Percentiles rank a stretch among this genome's conserved stretches.
phyloP scores from a whole-genome alignment of 1,284 basidiomycete species.

The Trichosporon sp. region DNA sequence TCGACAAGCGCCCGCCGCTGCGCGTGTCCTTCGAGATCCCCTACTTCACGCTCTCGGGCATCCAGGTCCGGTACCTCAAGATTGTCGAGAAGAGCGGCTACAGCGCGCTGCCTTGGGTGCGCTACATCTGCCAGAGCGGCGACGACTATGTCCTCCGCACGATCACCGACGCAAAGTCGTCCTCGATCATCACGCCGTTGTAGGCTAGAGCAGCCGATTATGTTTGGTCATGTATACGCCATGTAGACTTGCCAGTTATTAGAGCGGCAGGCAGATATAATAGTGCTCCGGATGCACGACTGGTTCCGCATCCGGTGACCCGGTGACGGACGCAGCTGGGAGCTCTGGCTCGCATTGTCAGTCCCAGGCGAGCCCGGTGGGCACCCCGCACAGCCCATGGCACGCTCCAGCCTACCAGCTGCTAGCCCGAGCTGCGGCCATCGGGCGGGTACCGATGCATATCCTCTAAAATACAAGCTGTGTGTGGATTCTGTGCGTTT shows the following conservation, averaged over 20 bases:
- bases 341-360: too few relatives aligned
- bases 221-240: constrained; percentile 3
- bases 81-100: constrained; percentile 98
- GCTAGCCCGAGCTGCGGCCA: neutral
- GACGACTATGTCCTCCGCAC: constrained; percentile 70
- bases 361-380: too few relatives aligned
- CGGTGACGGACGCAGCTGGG: too few relatives aligned
- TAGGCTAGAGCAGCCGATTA: constrained; percentile 16
- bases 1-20: constrained; percentile 59
- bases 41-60: constrained; percentile 94
- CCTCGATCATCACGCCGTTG: constrained; percentile 44
- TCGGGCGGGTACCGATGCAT: neutral
- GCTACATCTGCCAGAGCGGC: constrained; percentile 81
- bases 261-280: neutral
- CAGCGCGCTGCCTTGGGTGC: constrained; percentile 56
- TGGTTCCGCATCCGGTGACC: too few relatives aligned
- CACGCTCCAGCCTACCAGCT: too few relatives aligned
- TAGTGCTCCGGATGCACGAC: too few relatives aligned
- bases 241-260: neutral
- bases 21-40: constrained; percentile 58
- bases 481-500: neutral
- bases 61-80: constrained; percentile 83
- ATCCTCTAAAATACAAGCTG: constrained; percentile 1
- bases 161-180: constrained; percentile 46
- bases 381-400: too few relatives aligned